Conservation (phyloP, 768 basidiomycete genomes). For the Phylloporus arenicola region DNA sequence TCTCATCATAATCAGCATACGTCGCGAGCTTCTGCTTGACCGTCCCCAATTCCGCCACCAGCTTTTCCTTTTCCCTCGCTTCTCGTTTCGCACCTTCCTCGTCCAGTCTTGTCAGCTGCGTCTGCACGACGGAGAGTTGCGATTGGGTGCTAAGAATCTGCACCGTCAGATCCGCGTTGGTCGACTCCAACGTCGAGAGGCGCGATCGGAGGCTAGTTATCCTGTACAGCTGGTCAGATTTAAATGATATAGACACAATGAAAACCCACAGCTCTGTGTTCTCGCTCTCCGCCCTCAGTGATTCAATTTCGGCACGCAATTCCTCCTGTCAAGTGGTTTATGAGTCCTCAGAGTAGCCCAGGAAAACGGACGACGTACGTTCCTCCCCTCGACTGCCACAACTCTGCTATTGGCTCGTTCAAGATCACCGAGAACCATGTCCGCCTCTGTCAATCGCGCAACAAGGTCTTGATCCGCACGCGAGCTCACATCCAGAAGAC, state of each 20-base stretch:
- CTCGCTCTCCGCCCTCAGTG: constrained; percentile 74
- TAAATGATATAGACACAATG: not conserved
- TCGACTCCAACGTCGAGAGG: constrained; percentile 70
- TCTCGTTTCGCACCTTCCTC: constrained; percentile 14
- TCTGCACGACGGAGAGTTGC: constrained; percentile 14
- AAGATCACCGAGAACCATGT: constrained; percentile 91
- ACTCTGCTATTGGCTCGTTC: constrained; percentile 94
- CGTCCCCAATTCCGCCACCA: constrained; percentile 63
- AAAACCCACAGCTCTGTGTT: constrained; percentile 58
- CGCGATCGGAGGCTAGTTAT: constrained; percentile 54
- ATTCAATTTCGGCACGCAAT: constrained; percentile 92
- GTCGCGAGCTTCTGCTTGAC: constrained; percentile 65
- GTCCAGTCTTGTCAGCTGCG: constrained; percentile 15
- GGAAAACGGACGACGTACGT: constrained; percentile 45
- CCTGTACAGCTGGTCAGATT: constrained; percentile 7
- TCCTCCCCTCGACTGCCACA: constrained; percentile 86
- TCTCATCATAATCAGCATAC: constrained; percentile 89
- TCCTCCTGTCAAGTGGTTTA: constrained; percentile 55
- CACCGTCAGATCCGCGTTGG: constrained; percentile 11
- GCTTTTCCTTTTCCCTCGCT: constrained; percentile 14
- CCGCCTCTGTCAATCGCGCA: constrained; percentile 85
- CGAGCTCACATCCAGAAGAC: constrained; percentile 84
- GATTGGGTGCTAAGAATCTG: constrained; percentile 16
- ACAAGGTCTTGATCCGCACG: constrained; percentile 93
- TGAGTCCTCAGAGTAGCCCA: not conserved